Evolutionary conservation across 208 protist genomes (phyloP), one percentile per base, ranked within the genome.

Genomic region (Herpetomonas tarakana): DNA sequence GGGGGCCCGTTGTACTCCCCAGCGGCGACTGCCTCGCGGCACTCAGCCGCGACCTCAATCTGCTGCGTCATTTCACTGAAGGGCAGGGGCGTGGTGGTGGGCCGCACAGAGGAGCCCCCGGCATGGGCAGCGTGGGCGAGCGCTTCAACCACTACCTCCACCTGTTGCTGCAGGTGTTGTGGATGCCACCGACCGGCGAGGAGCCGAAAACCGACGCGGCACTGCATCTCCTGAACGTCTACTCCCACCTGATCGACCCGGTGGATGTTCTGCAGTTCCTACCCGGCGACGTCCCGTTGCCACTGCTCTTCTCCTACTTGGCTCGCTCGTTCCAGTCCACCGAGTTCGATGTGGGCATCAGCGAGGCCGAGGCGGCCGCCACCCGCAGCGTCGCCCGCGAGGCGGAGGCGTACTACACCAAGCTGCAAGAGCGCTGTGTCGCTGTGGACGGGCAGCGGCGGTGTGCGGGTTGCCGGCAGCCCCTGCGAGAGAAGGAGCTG

Each of bases 161-260:
- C 56, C 58, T 69, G 18, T 66, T 88, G 27, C 62, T 88, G 25
- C 71, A 83, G 22, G 65, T 84, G 3, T 54, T 88, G 31, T 57
- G 83, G 16, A 59, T 78, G 9, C 72, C 81, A 3, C 74, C 76
- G 6, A 24, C 29, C 1, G 71, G 71, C 2, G 57, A 35, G 1
- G 45, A 21, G 0, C 41, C 71, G 22, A 29, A 52, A 26, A 24
- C 60, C 19, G 44, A 38, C 0, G 77, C 73, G 49, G 76, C 78
- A 18, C 46, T 82, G 21, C 58, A 50, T 22, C 44, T 88, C 35
- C 65, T 88, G 29, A 44, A 65, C 52, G 67, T 62, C 12, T 65
- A 80, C 62, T 60, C 58, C 3, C 45, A 30, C 14, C 51, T 26
- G 38, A 76, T 88, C 28, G 71, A 75, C 56, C 68, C 74, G 11